These are phyloP conservation scores for Exophiala aquamarina DNA, from an alignment of 2,329 filamentous ascomycete genomes.

Conservation along the genomic window DNA sequence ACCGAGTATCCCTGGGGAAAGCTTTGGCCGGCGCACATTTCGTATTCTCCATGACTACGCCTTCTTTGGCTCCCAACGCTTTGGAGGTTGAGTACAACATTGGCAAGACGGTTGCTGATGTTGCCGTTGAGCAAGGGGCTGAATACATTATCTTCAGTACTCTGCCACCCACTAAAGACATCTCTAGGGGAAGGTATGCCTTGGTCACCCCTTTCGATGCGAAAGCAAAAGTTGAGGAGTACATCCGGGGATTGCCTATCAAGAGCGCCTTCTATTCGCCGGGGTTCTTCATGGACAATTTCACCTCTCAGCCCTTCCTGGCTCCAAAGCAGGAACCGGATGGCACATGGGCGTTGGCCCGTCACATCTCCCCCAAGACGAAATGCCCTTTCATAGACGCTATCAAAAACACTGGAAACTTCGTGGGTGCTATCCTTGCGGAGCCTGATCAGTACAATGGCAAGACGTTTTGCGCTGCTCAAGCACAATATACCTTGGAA, in stretches of 20 bases:
- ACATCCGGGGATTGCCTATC: slow-evolving; percentile 51
- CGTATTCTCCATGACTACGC: slow-evolving; percentile 50
- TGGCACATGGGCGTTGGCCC: slow-evolving; percentile 31
- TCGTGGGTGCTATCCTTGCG: slow-evolving; percentile 38
- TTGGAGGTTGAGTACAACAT: slow-evolving; percentile 36
- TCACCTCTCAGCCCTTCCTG: slow-evolving; percentile 27
- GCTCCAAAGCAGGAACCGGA: slow-evolving; percentile 27
- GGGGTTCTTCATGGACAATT: slow-evolving; percentile 57
- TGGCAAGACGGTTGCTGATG: slow-evolving; percentile 33
- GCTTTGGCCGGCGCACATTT: slow-evolving; percentile 47
- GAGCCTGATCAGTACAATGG: slow-evolving; percentile 38
- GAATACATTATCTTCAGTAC: slow-evolving; percentile 35
- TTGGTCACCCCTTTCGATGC: slow-evolving; percentile 52
- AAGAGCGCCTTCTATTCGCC: slow-evolving; percentile 56
- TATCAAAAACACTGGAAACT: slow-evolving; percentile 38
- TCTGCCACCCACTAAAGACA: slow-evolving; percentile 21
- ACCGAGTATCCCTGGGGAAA: slow-evolving; percentile 38
- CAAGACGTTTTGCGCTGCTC: slow-evolving; percentile 36
- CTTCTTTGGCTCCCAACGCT: slow-evolving; percentile 34
- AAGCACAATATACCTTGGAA: slow-evolving; percentile 32
- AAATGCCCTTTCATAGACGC: slow-evolving; percentile 37
- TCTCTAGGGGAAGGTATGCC: slow-evolving; percentile 35
- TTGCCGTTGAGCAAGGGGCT: slow-evolving; percentile 29
- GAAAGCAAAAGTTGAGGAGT: slow-evolving; percentile 58
- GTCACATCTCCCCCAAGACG: slow-evolving; percentile 23